Percentiles rank a stretch among this genome's conserved stretches.
phyloP scores from a whole-genome alignment of 2,329 filamentous ascomycete species.

The Sarocladiaceae sp. region DNA sequence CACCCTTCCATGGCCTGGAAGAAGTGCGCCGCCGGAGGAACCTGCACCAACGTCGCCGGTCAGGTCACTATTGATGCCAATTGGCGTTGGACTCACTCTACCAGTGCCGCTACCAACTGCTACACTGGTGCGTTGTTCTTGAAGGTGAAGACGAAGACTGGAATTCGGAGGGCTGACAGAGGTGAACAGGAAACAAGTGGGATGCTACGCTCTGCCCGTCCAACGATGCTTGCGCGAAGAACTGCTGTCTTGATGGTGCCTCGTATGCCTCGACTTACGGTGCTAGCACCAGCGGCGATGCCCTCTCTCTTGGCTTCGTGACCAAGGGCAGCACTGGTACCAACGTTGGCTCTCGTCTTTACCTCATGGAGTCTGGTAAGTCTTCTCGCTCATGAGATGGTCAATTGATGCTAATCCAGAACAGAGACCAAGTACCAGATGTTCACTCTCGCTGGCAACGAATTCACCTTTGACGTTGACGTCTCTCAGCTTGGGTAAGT shows the following conservation, averaged over 20 bases:
- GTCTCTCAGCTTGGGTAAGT: conserved; percentile 47
- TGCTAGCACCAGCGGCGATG: conserved; percentile 39
- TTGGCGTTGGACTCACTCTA: conserved; percentile 49
- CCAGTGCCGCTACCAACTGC: conserved; percentile 37
- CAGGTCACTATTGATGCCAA: conserved; percentile 47
- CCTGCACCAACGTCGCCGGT: conserved; percentile 36
- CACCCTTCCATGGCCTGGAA: conserved; percentile 43
- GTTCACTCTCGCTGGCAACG: conserved; percentile 56
- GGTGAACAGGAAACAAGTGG: conserved; percentile 31
- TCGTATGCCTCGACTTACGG: conserved; percentile 41
- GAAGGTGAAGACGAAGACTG: neutral
- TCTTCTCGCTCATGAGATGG: too few species aligned
- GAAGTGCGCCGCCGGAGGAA: conserved; percentile 34
- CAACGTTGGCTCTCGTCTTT: conserved; percentile 47
- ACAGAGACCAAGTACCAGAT: conserved; percentile 51
- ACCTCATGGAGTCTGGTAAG: conserved; percentile 45
- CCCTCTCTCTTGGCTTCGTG: conserved; percentile 46
- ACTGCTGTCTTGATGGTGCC: conserved; percentile 43
- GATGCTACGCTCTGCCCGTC: conserved; percentile 30
- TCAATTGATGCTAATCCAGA: neutral
- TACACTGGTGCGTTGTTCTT: conserved; percentile 28
- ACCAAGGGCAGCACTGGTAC: conserved; percentile 39
- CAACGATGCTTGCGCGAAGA: conserved; percentile 35
- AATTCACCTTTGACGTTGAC: conserved; percentile 67
- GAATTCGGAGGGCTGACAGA: neutral